phyloP scores from a whole-genome alignment of 371 early-diverging fungal genomes.

The Saksenaea oblongispora region DNA sequence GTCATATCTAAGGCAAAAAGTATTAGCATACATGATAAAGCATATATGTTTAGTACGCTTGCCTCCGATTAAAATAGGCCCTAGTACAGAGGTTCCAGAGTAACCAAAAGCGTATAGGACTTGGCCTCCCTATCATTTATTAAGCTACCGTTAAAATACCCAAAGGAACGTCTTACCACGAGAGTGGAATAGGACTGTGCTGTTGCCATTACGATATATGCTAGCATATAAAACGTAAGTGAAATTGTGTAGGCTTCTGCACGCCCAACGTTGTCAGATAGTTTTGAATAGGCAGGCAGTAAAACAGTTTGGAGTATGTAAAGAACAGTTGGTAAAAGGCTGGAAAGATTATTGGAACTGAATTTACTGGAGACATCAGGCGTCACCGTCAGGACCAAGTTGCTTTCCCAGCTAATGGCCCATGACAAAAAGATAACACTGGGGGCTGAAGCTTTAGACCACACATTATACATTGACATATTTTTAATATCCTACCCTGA shows the following conservation, averaged over 20 bases:
- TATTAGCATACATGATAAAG: no score
- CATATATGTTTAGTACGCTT: background rate
- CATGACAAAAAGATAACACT: constrained; percentile 26
- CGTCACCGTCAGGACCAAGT: constrained; percentile 7
- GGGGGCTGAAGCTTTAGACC: background rate
- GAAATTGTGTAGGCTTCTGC: constrained; percentile 20
- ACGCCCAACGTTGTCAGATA: constrained; percentile 31
- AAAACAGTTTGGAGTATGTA: constrained; percentile 25
- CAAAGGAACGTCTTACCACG: constrained; percentile 14
- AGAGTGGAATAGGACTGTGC: constrained; percentile 21
- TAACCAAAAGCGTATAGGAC: constrained; percentile 39
- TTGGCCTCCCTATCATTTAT: constrained; percentile 30
- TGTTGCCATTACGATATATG: constrained; percentile 21
- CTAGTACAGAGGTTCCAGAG: constrained; percentile 31
- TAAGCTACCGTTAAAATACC: background rate
- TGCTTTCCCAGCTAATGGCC: constrained; percentile 24
- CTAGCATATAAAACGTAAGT: constrained; percentile 16
- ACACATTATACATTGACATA: background rate
- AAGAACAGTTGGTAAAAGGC: constrained; percentile 13
- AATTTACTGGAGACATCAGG: constrained; percentile 5
- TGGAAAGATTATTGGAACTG: constrained; percentile 16
- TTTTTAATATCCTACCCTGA: background rate
- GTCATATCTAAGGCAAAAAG: constrained; percentile 28
- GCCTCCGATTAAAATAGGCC: constrained; percentile 46
- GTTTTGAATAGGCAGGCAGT: constrained; percentile 29